These are phyloP conservation scores for Suhomyces guaymorum DNA, from an alignment of 1,139 yeast species.

Conservation along the genomic window DNA sequence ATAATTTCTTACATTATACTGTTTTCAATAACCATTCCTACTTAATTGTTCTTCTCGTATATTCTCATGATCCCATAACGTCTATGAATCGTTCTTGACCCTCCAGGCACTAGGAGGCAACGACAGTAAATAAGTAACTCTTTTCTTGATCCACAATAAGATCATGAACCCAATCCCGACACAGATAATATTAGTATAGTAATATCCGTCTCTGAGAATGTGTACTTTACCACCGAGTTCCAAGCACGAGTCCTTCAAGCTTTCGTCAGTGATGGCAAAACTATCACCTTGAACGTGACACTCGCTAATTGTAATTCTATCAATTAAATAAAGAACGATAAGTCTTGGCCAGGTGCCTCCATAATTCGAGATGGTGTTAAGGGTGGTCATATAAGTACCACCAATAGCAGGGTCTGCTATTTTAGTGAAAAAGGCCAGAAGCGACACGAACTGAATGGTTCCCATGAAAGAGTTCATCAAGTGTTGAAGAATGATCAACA, in stretches of 20 bases:
- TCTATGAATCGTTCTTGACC: no score
- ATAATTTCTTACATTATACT: no score
- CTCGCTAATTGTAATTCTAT: conserved; percentile 64
- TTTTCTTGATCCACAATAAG: conserved; percentile 68
- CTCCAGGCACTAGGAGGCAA: conserved; percentile 74
- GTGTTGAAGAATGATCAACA: conserved; percentile 76
- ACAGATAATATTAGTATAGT: conserved; percentile 72
- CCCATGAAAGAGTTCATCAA: conserved; percentile 87
- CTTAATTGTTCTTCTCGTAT: no score
- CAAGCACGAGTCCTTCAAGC: conserved; percentile 48
- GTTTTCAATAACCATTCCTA: no score
- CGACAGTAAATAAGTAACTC: conserved; percentile 57
- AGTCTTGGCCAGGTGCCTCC: conserved; percentile 99
- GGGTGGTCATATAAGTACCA: conserved; percentile 96
- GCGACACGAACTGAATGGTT: conserved; percentile 91
- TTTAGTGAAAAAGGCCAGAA: conserved; percentile 91
- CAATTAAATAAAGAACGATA: conserved; percentile 75
- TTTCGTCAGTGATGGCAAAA: conserved; percentile 17
- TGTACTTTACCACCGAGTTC: conserved; percentile 57
- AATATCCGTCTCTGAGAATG: conserved; percentile 76
- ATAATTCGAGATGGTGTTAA: conserved; percentile 85
- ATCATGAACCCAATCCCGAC: conserved; percentile 64
- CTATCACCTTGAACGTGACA: conserved; percentile 37
- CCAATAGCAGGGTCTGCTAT: conserved; percentile 96
- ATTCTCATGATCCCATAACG: no score